Evolutionary conservation across 176 grass and related monocot genomes (phyloP).

Genomic region (Hyparrhenia diplandra): DNA sequence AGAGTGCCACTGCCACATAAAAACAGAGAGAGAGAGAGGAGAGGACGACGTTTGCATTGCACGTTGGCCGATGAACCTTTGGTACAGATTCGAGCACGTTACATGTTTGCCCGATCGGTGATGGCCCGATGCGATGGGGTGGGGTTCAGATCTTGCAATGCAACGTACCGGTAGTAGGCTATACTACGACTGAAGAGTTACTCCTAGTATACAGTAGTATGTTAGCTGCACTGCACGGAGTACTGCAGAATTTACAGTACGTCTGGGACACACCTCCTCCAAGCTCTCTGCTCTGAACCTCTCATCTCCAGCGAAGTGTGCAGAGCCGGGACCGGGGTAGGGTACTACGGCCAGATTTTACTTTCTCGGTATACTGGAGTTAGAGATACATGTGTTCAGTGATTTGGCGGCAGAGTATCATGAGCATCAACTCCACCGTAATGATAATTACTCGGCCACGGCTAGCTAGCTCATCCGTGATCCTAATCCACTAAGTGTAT

Average conservation of each 20-base stretch:
- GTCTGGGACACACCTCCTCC: neutral
- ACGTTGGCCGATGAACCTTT: neutral
- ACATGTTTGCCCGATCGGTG: neutral
- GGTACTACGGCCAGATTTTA: neutral
- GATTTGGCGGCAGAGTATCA: neutral
- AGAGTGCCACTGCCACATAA: neutral
- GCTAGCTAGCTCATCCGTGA: neutral
- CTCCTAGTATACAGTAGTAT: no score
- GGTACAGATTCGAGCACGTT: neutral
- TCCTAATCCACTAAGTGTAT: neutral
- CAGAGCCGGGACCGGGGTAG: neutral
- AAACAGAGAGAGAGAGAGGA: neutral
- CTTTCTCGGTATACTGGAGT: neutral
- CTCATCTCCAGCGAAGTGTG: neutral
- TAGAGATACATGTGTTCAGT: neutral
- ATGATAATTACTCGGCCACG: neutral
- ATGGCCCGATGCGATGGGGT: neutral
- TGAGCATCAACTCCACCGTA: neutral
- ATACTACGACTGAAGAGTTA: neutral
- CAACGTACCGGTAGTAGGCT: neutral
- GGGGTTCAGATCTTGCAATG: neutral
- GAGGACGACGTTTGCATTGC: neutral
- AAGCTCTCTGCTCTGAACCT: neutral
- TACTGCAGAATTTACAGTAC: neutral
- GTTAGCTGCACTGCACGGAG: neutral